Percentiles rank a stretch among this genome's conserved stretches.
These are phyloP conservation scores for Sutorius eximius DNA, from an alignment of 1,284 basidiomycete genomes.

Conservation along the genomic window DNA sequence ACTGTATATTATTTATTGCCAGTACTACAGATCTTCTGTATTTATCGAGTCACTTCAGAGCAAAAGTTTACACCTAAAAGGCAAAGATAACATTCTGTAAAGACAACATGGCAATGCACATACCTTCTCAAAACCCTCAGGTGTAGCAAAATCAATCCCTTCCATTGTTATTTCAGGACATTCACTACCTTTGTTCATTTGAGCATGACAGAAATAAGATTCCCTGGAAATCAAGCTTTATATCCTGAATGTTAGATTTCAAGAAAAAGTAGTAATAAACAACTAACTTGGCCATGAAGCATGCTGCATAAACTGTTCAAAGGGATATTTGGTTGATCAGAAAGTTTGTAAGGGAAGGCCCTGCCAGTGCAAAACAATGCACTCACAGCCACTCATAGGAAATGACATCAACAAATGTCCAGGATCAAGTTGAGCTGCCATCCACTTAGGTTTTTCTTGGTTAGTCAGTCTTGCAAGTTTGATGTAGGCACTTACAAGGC, in stretches of 20 bases:
- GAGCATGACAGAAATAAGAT: slow-evolving; percentile 21
- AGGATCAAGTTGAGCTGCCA: slow-evolving; percentile 12
- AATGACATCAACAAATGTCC: slow-evolving; percentile 23
- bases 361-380: not conserved
- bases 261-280: not conserved
- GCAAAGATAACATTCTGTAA: no score
- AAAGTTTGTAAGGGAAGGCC: not conserved
- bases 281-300: slow-evolving; percentile 30
- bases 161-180: not conserved
- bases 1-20: no score
- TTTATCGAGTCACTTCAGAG: no score
- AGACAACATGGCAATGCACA: not conserved
- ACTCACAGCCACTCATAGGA: slow-evolving; percentile 26
- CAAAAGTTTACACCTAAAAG: no score
- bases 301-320: slow-evolving; percentile 26
- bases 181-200: not conserved
- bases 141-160: slow-evolving; percentile 13
- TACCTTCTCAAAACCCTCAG: slow-evolving; percentile 7
- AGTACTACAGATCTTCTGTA: no score
- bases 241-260: not conserved
- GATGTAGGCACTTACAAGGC: slow-evolving; percentile 14
- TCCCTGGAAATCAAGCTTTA: slow-evolving; percentile 28
- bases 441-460: slow-evolving; percentile 15
- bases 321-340: not conserved
- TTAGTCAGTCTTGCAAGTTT: not conserved